phyloP scores from a whole-genome alignment of 768 basidiomycete species.

The Termitomyces sp. region DNA sequence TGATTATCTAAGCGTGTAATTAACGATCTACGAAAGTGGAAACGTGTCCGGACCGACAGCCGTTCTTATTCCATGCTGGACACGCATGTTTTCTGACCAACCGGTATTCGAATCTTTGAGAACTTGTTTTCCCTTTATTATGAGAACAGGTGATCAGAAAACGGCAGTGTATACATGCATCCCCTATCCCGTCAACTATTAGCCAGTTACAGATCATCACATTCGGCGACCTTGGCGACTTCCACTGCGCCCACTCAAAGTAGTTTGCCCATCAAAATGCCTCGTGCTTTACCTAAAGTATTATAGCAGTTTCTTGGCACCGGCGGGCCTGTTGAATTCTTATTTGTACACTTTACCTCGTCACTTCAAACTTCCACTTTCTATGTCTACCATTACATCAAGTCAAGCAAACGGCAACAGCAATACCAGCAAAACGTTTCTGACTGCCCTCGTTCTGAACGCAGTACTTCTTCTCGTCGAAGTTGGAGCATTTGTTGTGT shows the following conservation, averaged over 20 bases:
- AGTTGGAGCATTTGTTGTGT: slow-evolving; percentile 48
- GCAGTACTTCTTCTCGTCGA: slow-evolving; percentile 37
- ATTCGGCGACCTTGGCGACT: not conserved
- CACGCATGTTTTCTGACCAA: not conserved
- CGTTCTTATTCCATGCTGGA: not conserved
- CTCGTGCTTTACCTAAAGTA: not conserved
- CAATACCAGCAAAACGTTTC: slow-evolving; percentile 43
- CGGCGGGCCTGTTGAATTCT: no score
- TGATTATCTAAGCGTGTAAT: not conserved
- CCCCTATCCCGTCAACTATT: not conserved
- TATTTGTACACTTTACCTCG: not conserved
- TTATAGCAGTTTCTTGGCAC: not conserved
- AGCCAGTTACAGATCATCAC: not conserved
- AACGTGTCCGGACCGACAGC: not conserved
- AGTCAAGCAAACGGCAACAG: slow-evolving; percentile 22
- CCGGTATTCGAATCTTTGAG: not conserved
- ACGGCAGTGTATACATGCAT: not conserved
- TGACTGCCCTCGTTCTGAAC: slow-evolving; percentile 59
- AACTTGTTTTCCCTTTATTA: not conserved
- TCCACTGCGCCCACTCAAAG: not conserved
- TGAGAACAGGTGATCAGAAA: not conserved
- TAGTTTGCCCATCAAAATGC: not conserved
- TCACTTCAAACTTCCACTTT: not conserved
- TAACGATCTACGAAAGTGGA: not conserved
- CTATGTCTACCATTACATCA: slow-evolving; percentile 24